Conservation (phyloP, 768 basidiomycete species). For the Rhizopogon vulgaris region DNA sequence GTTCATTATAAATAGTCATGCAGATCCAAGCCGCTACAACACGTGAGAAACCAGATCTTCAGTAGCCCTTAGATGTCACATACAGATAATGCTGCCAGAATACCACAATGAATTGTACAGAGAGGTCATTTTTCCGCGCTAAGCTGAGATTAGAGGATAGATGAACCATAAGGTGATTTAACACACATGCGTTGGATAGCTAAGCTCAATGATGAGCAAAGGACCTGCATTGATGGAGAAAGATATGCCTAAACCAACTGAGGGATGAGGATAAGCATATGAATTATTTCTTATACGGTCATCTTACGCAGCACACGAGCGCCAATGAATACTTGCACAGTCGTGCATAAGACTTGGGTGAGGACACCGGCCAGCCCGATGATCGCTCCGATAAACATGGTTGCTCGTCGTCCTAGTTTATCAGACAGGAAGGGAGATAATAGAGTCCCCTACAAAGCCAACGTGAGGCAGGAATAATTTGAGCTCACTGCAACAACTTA, state of each 20-base stretch:
- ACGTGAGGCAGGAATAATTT: neutral
- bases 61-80: neutral
- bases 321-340: constrained; percentile 47
- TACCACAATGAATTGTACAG: constrained; percentile 75
- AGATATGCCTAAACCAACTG: constrained; percentile 60
- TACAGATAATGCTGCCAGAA: constrained; percentile 57
- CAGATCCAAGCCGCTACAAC: constrained; percentile 40
- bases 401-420: constrained; percentile 50
- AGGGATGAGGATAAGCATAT: neutral
- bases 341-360: constrained; percentile 43
- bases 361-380: constrained; percentile 63
- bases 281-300: neutral
- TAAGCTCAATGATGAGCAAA: constrained; percentile 56
- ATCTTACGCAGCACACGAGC: constrained; percentile 39
- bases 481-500: constrained; percentile 19
- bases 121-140: constrained; percentile 53
- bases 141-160: neutral
- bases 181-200: constrained; percentile 65
- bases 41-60: neutral
- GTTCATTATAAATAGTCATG: constrained; percentile 35
- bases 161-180: neutral
- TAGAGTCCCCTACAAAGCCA: constrained; percentile 42
- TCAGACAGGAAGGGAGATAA: constrained; percentile 60
- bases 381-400: constrained; percentile 53
- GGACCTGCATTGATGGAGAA: constrained; percentile 61